phyloP scores from a whole-genome alignment of 2,329 filamentous ascomycete genomes.

The Aspergillus hiratsukae region DNA sequence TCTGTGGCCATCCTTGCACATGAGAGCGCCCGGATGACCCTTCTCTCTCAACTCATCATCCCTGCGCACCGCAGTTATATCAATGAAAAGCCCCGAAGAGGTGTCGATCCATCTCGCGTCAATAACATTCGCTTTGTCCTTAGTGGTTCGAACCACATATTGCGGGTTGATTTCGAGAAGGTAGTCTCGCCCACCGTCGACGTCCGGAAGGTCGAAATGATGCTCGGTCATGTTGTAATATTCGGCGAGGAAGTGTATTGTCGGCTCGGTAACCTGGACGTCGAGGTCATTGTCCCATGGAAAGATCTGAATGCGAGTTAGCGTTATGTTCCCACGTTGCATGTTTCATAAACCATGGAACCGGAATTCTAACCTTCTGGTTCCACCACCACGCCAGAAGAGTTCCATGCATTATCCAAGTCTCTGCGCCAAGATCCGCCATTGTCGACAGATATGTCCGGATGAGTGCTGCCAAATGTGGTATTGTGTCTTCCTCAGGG shows the following conservation, averaged over 20 bases:
- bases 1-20: slow-evolving; percentile 55
- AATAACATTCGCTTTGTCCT: slow-evolving; percentile 52
- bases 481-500: slow-evolving; percentile 43
- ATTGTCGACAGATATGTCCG: slow-evolving; percentile 55
- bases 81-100: slow-evolving; percentile 56
- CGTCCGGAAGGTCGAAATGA: slow-evolving; percentile 38
- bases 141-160: slow-evolving; percentile 42
- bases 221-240: slow-evolving; percentile 63
- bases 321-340: not conserved
- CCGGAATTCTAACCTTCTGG: slow-evolving; percentile 36
- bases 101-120: slow-evolving; percentile 60
- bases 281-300: slow-evolving; percentile 61
- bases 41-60: slow-evolving; percentile 37
- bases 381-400: slow-evolving; percentile 63
- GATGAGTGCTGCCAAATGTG: slow-evolving; percentile 49
- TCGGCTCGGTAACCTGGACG: slow-evolving; percentile 53
- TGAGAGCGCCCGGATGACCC: slow-evolving; percentile 43
- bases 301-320: slow-evolving; percentile 41
- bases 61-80: slow-evolving; percentile 54
- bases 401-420: slow-evolving; percentile 61
- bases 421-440: slow-evolving; percentile 53
- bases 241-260: slow-evolving; percentile 52
- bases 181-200: slow-evolving; percentile 41
- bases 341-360: not conserved
- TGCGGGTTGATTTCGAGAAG: slow-evolving; percentile 58